phyloP scores from a whole-genome alignment of 495 filamentous ascomycete genomes.

The Aspergillus campestris region DNA sequence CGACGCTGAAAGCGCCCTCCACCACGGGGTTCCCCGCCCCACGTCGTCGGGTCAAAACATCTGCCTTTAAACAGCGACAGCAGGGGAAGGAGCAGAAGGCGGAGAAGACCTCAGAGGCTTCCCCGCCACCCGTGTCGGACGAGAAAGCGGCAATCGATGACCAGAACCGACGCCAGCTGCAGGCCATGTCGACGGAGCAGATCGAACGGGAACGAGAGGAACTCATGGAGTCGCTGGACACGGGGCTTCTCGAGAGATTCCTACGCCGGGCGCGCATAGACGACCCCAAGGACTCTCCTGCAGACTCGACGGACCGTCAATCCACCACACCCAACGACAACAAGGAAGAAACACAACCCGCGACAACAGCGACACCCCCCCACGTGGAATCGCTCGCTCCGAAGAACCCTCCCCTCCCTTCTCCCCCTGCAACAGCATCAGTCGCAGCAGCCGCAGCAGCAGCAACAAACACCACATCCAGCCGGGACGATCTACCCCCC shows the following conservation, averaged over 20 bases:
- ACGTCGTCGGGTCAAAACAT: slow-evolving; percentile 63
- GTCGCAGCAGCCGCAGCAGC: slow-evolving; percentile 4
- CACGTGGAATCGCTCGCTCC: too few species aligned
- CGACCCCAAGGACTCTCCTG: slow-evolving; percentile 29
- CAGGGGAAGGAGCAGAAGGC: slow-evolving; percentile 8
- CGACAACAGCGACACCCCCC: not conserved
- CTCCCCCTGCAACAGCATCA: slow-evolving; percentile 5
- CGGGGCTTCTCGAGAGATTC: slow-evolving; percentile 64
- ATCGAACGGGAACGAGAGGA: slow-evolving; percentile 72
- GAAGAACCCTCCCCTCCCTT: too few species aligned
- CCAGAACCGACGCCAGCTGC: slow-evolving; percentile 69
- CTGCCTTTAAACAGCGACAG: slow-evolving; percentile 69
- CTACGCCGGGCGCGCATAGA: slow-evolving; percentile 74
- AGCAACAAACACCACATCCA: slow-evolving; percentile 14
- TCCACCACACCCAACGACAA: not conserved
- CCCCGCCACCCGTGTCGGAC: slow-evolving; percentile 19
- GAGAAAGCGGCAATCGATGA: slow-evolving; percentile 64
- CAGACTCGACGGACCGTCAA: not conserved
- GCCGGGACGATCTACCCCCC: slow-evolving; percentile 30
- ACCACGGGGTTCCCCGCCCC: slow-evolving; percentile 78
- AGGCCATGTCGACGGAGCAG: slow-evolving; percentile 71
- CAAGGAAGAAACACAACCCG: not conserved
- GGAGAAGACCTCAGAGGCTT: not conserved
- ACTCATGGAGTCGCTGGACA: slow-evolving; percentile 58
- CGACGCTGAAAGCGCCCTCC: slow-evolving; percentile 51